phyloP scores from a whole-genome alignment of 768 basidiomycete genomes.

The Suillus lakei region DNA sequence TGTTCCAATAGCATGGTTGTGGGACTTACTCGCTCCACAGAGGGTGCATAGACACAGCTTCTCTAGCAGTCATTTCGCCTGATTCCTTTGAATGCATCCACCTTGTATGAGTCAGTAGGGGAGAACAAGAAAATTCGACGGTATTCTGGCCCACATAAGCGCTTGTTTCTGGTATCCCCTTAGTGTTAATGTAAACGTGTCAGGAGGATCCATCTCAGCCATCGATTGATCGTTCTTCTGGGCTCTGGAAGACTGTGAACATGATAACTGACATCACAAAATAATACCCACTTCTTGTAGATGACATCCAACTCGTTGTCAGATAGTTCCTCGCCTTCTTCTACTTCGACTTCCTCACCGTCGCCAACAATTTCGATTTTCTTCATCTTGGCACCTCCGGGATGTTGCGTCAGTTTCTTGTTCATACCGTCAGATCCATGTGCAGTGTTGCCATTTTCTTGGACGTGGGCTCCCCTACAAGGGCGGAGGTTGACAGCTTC shows the following conservation, averaged over 20 bases:
- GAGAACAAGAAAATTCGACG: background rate
- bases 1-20: slow-evolving; percentile 4
- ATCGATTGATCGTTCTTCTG: slow-evolving; percentile 79
- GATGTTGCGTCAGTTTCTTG: slow-evolving; percentile 44
- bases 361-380: slow-evolving; percentile 77
- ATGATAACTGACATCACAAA: background rate
- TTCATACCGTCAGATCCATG: slow-evolving; percentile 44
- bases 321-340: slow-evolving; percentile 80
- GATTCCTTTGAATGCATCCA: slow-evolving; percentile 94
- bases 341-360: slow-evolving; percentile 83
- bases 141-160: slow-evolving; percentile 53
- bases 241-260: slow-evolving; percentile 56
- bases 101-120: slow-evolving; percentile 40
- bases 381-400: slow-evolving; percentile 42
- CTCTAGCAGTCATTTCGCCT: slow-evolving; percentile 70
- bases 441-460: slow-evolving; percentile 31
- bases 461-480: slow-evolving; percentile 46
- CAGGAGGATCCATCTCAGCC: slow-evolving; percentile 80
- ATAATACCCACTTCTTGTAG: slow-evolving; percentile 69
- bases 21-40: slow-evolving; percentile 86
- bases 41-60: slow-evolving; percentile 83
- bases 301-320: slow-evolving; percentile 84
- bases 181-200: slow-evolving; percentile 74
- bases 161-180: slow-evolving; percentile 96
- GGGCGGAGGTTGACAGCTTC: slow-evolving; percentile 75